Percentiles rank a stretch among this genome's conserved stretches.
These are phyloP conservation scores for Gossypium bickii DNA, from an alignment of 345 rosid species.

Conservation along the genomic window DNA sequence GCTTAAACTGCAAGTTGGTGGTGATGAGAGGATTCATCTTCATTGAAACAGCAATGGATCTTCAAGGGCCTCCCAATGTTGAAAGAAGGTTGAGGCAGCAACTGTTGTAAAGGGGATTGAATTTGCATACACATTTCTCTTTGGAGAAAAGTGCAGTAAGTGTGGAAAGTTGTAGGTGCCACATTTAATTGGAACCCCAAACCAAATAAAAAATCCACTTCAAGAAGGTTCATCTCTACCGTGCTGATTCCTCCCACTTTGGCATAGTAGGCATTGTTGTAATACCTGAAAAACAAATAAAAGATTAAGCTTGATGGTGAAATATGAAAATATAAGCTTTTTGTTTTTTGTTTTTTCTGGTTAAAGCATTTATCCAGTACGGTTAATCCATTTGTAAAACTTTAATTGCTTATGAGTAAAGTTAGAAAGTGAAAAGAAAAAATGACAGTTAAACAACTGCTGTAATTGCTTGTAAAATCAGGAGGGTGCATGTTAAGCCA, in stretches of 20 bases:
- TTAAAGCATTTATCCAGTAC: too few species aligned
- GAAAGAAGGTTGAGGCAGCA: constrained; percentile 13
- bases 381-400: too few species aligned
- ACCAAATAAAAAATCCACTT: constrained; percentile 66
- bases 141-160: constrained; percentile 48
- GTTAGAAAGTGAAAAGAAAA: background rate
- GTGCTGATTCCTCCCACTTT: constrained; percentile 71
- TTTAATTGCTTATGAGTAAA: background rate
- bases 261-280: constrained; percentile 63
- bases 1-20: constrained; percentile 39
- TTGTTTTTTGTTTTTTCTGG: too few species aligned
- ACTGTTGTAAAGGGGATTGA: constrained; percentile 27
- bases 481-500: background rate
- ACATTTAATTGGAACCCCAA: constrained; percentile 63
- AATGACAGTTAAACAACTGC: constrained; percentile 24
- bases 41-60: constrained; percentile 32
- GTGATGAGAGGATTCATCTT: constrained; percentile 43
- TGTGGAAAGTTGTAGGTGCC: constrained; percentile 47
- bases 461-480: background rate
- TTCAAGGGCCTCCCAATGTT: constrained; percentile 17
- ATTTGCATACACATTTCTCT: constrained; percentile 35
- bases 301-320: too few species aligned
- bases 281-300: constrained; percentile 34
- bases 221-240: constrained; percentile 67
- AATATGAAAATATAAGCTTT: too few species aligned